Evolutionary conservation across 257 asterid species (phyloP).

Genomic region (Osmanthus fragrans): DNA sequence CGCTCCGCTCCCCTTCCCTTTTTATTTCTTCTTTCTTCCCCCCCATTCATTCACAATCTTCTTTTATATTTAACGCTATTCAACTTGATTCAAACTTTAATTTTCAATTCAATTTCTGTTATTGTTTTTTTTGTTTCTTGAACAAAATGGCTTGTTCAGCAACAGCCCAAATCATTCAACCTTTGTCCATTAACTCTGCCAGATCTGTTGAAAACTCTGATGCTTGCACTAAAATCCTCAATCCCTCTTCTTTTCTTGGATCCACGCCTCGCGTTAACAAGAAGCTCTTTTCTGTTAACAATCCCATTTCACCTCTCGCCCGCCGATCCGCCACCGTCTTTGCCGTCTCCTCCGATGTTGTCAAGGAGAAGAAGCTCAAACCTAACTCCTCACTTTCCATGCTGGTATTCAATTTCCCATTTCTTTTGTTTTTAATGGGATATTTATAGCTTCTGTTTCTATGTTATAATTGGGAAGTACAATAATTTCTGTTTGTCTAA

Average conservation of each 20-base stretch:
- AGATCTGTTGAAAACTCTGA: slow-evolving; percentile 65
- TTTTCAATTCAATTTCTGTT: not conserved
- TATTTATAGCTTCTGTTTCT: not conserved
- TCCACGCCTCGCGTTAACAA: slow-evolving; percentile 27
- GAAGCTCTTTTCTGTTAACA: slow-evolving; percentile 34
- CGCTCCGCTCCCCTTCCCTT: slow-evolving; percentile 19
- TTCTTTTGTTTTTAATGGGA: not conserved
- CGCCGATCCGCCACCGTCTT: slow-evolving; percentile 55
- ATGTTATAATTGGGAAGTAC: not conserved
- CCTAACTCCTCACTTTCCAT: slow-evolving; percentile 39
- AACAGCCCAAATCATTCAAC: slow-evolving; percentile 52
- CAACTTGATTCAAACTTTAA: not conserved
- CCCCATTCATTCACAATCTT: not conserved
- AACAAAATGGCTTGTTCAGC: slow-evolving; percentile 64
- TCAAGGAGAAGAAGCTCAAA: slow-evolving; percentile 72
- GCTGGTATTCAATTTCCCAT: slow-evolving; percentile 42
- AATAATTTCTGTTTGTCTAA: not conserved
- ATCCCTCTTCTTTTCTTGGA: slow-evolving; percentile 49
- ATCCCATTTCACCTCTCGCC: slow-evolving; percentile 17
- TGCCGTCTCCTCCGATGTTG: slow-evolving; percentile 73
- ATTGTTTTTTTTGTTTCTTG: not conserved
- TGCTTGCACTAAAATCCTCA: slow-evolving; percentile 33
- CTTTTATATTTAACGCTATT: not conserved
- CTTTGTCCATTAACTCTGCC: slow-evolving; percentile 50
- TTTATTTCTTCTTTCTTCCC: not conserved